Base-by-base conservation (phyloP, 2,329 filamentous ascomycete genomes). In the Colletotrichum sp. region DNA sequence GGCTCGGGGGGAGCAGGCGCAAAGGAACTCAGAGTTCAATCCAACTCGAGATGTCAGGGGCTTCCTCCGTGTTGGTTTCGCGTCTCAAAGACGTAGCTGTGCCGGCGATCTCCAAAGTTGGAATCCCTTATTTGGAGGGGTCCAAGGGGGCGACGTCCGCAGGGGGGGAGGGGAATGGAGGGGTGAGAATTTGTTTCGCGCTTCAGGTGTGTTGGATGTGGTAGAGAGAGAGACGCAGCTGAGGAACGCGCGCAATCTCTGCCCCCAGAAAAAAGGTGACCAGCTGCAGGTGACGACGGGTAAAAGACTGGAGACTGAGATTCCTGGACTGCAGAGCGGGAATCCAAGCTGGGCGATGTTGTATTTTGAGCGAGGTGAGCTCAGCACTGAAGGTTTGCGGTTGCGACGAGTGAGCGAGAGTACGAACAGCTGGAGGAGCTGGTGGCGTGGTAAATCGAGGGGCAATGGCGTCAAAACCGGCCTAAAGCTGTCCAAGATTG, bases 121-220 rank as follows among this genome's bases (percentile, higher is more conserved):
- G 64, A 76, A 68, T 76, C 59, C 74, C 70, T 76, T 76, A 68
- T 76, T 76, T 73, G 74, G 74, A 73, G 70, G 70, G 74, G 74
- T 68, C 44, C 71, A 73, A 68, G 70, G 74, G 73, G 74, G 44
- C 64, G 64, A 49, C 34, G 39, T 44, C 60, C 39, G 63, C 73
- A 76, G 71, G 75, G 74, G 75, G 26, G 49, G 28, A 30, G 36
- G 36, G 62, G 75, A 66, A 75, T 76, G 65, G 71, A 75, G 75
- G 75, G 71, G 72, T 67, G 75, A 70, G 60, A 75, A 62, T 67
- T 73, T 62, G 71, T 66, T 75, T 71, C 75, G 75, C 65, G 72
- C 71, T 75, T 76, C 75, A 76, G 71, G 52, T 67, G 73, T 76
- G 73, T 72, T 72, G 73, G 73, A 76, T 52, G 44, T 52, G 44